These are phyloP conservation scores for Chytridium lagenaria DNA, from an alignment of 371 early-diverging fungal genomes.

Conservation along the genomic window DNA sequence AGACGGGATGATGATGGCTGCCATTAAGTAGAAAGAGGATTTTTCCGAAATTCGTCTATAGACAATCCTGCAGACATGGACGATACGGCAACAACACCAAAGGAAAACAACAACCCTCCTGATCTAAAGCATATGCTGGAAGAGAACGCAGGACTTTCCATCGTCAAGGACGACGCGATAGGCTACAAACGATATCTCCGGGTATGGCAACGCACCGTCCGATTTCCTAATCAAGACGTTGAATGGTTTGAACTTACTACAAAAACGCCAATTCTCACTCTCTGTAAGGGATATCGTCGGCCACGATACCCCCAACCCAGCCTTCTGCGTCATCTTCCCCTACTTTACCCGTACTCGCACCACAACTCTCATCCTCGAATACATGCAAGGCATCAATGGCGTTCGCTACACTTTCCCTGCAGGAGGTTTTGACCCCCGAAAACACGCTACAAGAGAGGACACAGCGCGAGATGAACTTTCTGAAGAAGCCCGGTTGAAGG, in stretches of 20 bases:
- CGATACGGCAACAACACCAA: no score
- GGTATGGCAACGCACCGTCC: conserved; percentile 65
- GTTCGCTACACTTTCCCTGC: conserved; percentile 32
- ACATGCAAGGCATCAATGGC: conserved; percentile 66
- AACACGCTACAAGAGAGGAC: conserved; percentile 61
- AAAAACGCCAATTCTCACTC: conserved; percentile 45
- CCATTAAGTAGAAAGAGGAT: no score
- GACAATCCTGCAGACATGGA: no score
- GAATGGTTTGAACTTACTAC: conserved; percentile 47
- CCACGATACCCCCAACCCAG: conserved; percentile 57
- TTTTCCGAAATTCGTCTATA: no score
- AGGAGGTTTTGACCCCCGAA: conserved; percentile 63
- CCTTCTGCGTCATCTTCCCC: conserved; percentile 36
- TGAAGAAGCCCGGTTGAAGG: conserved; percentile 66
- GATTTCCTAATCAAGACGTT: conserved; percentile 61
- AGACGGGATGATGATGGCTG: conserved; percentile 20
- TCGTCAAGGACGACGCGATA: conserved; percentile 32
- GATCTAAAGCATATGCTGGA: background rate
- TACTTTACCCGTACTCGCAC: conserved; percentile 49
- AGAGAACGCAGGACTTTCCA: background rate
- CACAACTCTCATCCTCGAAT: conserved; percentile 65
- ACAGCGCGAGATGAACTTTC: conserved; percentile 67
- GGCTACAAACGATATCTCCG: conserved; percentile 47
- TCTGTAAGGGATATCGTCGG: conserved; percentile 59
- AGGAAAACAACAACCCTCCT: background rate